Evolutionary conservation across 2,329 filamentous ascomycete species (phyloP), one percentile per base, ranked within the genome.

Genomic region (Coniochaeta sp.): DNA sequence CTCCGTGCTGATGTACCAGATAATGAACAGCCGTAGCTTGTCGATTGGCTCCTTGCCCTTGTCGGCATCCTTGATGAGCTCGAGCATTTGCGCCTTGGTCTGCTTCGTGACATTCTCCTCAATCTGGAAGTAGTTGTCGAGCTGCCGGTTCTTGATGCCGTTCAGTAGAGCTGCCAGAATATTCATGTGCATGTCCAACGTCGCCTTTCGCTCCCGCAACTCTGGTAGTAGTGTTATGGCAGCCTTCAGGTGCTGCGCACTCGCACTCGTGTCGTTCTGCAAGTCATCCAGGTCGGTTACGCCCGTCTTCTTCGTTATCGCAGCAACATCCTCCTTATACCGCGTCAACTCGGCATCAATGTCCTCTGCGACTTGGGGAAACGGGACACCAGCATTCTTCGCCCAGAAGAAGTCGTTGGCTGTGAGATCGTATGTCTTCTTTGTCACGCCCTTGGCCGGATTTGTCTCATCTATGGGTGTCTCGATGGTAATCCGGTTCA

Each of bases 111-210:
- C 87, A 58, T 86, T 90, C 67, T 97, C 92, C 66, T 99, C 95
- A 5, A 96, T 75, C 65, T 97, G 90, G 72, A 95, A 99, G 70
- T 89, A 99, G 66, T 94, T 94, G 66, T 99, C 94, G 6, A 99
- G 76, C 67, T 97, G 91, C 14, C 94, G 85, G 60, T 95, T 89
- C 66, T 97, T 96, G 68, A 97, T 96, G 1, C 91, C 91, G 0
- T 73, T 77, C 35, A 85, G 64, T 3, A 85, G 67, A 1, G 89
- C 89, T 1, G 91, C 92, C 3, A 95, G 78, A 53, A 97, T 96
- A 65, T 95, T 96, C 94, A 99, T 99, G 67, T 99, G 94, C 88
- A 96, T 97, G 65, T 96, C 94, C 5, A 99, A 79, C 18, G 86
- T 81, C n/a, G 86, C 85, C 67, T 99, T 99, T 53, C 94, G 85